Evolutionary conservation across 768 basidiomycete species (phyloP).

Genomic region (Lentinula detonsa): DNA sequence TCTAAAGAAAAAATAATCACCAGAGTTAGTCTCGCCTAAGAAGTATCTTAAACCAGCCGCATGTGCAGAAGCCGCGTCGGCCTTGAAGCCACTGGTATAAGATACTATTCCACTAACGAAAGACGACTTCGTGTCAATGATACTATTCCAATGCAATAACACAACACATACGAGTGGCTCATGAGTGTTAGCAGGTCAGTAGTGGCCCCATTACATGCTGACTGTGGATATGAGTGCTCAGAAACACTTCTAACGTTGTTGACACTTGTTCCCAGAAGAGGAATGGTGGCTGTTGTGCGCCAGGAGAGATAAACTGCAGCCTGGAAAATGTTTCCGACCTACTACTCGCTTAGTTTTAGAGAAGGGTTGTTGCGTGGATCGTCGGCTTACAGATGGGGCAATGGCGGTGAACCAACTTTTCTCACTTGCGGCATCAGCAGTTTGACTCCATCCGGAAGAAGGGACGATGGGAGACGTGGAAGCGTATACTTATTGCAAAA

Average conservation of each 20-base stretch:
- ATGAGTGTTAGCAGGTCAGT: slow-evolving; percentile 26
- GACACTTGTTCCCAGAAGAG: slow-evolving; percentile 21
- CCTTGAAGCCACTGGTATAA: slow-evolving; percentile 23
- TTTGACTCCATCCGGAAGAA: slow-evolving; percentile 24
- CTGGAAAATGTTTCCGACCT: slow-evolving; percentile 30
- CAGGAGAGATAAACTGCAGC: slow-evolving; percentile 27
- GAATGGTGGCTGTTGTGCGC: slow-evolving; percentile 23
- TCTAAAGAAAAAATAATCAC: slow-evolving; percentile 9
- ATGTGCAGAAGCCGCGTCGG: slow-evolving; percentile 26
- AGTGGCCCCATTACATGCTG: slow-evolving; percentile 28
- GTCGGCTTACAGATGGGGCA: slow-evolving; percentile 19
- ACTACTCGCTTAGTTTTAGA: not conserved
- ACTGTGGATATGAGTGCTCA: slow-evolving; percentile 30
- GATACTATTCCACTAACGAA: slow-evolving; percentile 25
- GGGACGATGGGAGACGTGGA: slow-evolving; percentile 25
- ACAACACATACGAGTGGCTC: slow-evolving; percentile 24
- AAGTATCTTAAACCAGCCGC: slow-evolving; percentile 26
- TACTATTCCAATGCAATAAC: not conserved
- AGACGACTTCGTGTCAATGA: not conserved
- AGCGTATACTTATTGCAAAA: slow-evolving; percentile 19
- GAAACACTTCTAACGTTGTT: slow-evolving; percentile 24
- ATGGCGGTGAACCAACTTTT: slow-evolving; percentile 24
- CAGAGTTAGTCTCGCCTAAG: slow-evolving; percentile 35
- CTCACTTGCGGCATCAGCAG: slow-evolving; percentile 24
- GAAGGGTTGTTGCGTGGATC: not conserved